Base-by-base conservation (phyloP, 352 stramenopile species). In the Halophytophthora polymorphica region DNA sequence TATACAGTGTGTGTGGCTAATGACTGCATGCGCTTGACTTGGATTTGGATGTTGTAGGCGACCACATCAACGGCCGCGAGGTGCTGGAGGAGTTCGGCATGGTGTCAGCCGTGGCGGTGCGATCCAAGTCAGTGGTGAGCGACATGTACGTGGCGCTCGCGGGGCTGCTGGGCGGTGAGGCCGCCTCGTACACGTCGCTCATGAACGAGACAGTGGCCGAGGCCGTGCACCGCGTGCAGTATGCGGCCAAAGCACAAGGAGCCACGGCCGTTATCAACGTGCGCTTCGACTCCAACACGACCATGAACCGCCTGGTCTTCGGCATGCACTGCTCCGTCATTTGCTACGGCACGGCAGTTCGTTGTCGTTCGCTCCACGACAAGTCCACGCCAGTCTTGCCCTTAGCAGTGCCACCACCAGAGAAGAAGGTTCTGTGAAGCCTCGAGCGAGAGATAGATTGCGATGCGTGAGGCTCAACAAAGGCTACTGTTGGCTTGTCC, bases 231-330 rank as follows among this genome's bases (percentile, higher is more conserved):
- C 79, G 82, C 34, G 76, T 92, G 61, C 81, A 90, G 57, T 88
- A 64, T 40, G 82, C 82, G 0, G 82, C 82, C 23, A 65, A 72
- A 60, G 77, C 77, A 21, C 73, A 86, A 28, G 82, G 82, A 0
- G 82, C 82, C n/a, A 90, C 82, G 21, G 75, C 79, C 11, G 65
- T 92, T 23, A 70, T 92, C 45, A 89, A 86, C 40, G 81, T 89
- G 49, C 80, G 80, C 40, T 90, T 92, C 55, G 79, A 90, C 60
- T 85, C 79, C 36, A 92, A 88, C 61, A 88, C 77, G 62, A 90
- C 82, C 12, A 92, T 92, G 82, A 92, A 92, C 44, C 79, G 82
- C 36, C 72, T 92, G 41, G 77, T 92, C 37, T 92, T 92, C 43
- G 82, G 82, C 10, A 70, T 92, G 54, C 82, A 92, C 60, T 90